Base-by-base conservation (phyloP, 2,329 filamentous ascomycete genomes). In the Penicillium aurantiogriseum region DNA sequence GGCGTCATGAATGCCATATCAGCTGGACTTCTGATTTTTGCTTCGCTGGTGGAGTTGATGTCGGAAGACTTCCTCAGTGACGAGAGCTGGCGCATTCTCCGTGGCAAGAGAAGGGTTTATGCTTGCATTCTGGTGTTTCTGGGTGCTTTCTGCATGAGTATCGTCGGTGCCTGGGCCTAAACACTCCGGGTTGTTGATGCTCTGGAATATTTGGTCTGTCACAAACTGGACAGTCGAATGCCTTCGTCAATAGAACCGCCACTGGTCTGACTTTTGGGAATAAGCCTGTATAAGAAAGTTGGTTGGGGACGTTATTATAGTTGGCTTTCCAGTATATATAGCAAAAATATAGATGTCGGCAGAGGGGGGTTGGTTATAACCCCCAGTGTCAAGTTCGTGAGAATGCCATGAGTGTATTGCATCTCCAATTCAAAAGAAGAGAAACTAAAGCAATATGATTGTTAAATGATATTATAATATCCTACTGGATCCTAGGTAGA, bases 1-100 rank as follows among this genome's bases (percentile, higher is more conserved):
- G 90, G 90, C 15, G 83, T 89, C 65, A 92, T 92, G 88, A 92
- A 93, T 64, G 89, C 88, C 48, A 87, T 93, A 38, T 91, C 88
- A 0, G 85, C 87, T n/a, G 90, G 90, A 0, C 77, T 93, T 39
- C 74, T 93, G 36, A 79, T 92, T 7, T 93, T 91, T 67, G 89
- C 90, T 0, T 89, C 88, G 0, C 76, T 93, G 23, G 89, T 93
- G 0, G 89, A 93, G 74, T 77, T 93, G 17, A 80, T 93, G 57
- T 87, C 88, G 0, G 89, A 92, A 71, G 90, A 93, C 68, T 92
- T 92, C 61, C 70, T 92, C 58, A 86, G 84, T 13, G 88, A 91
- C 64, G 88, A 89, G 78, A 90, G 87, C 72, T 91, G 89, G 80
- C 82, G 80, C 65, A 79, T 83, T 21, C 76, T 91, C 38, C 82